These are phyloP conservation scores for Castanopsis chinensis DNA, from an alignment of 306 rosid genomes.

Conservation along the genomic window DNA sequence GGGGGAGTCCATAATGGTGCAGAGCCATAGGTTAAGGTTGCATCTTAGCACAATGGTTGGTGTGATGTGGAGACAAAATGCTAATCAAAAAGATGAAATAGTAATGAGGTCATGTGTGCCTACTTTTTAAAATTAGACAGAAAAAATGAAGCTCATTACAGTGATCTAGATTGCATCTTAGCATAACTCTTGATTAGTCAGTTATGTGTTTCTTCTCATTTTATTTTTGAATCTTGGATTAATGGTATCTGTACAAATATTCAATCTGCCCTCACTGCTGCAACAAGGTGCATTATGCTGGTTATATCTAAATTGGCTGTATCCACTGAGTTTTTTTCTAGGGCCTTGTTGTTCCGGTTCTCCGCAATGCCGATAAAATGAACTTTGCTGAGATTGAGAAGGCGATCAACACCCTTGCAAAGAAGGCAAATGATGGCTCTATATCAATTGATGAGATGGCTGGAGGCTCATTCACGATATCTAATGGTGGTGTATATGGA, in stretches of 20 bases:
- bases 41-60: background rate
- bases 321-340: constrained; percentile 13
- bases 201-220: no score
- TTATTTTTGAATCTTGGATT: no score
- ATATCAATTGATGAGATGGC: constrained; percentile 64
- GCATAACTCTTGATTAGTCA: no score
- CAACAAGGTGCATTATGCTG: no score
- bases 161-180: no score
- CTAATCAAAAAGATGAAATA: background rate
- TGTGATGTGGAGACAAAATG: background rate
- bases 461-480: constrained; percentile 60
- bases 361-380: constrained; percentile 48
- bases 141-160: no score
- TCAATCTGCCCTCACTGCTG: no score
- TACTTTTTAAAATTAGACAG: no score
- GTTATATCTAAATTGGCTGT: no score
- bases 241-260: no score
- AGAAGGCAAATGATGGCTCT: constrained; percentile 55
- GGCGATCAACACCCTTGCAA: constrained; percentile 48
- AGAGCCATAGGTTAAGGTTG: background rate
- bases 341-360: constrained; percentile 60
- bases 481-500: constrained; percentile 60
- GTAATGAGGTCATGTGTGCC: background rate
- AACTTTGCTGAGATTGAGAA: constrained; percentile 56
- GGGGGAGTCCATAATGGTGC: no score